Conservation (phyloP, 441 rosid genomes). For the Populus hybrid region DNA sequence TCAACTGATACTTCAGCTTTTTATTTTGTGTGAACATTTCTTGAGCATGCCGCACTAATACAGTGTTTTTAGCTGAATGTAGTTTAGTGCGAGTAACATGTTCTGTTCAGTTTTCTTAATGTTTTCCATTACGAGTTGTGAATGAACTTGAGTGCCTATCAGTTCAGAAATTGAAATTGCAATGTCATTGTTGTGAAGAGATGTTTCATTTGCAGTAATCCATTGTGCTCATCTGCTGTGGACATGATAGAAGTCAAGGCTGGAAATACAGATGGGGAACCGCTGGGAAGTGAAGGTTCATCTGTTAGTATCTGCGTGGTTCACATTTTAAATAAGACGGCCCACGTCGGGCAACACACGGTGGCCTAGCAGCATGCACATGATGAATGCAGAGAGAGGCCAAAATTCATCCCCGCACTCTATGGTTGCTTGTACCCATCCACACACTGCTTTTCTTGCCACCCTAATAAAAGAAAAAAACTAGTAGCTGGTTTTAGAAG, state of each 20-base stretch:
- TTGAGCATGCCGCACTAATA: background rate
- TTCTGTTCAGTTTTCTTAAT: background rate
- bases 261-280: slow-evolving; percentile 9
- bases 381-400: no score
- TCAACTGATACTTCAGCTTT: no score
- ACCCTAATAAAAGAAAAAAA: no score
- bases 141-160: background rate
- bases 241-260: slow-evolving; percentile 18
- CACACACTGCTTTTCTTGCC: no score
- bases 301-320: slow-evolving; percentile 37
- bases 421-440: no score
- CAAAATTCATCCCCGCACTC: no score
- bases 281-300: slow-evolving; percentile 19
- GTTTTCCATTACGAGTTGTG: background rate
- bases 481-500: no score
- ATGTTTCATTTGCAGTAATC: slow-evolving; percentile 3
- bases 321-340: no score
- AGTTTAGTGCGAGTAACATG: background rate
- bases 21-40: background rate
- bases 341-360: no score
- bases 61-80: background rate
- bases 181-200: slow-evolving; percentile 13
- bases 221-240: slow-evolving; percentile 7
- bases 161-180: slow-evolving; percentile 19
- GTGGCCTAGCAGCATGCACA: no score